Evolutionary conservation across 1,284 basidiomycete species (phyloP), one percentile per base, ranked within the genome.

Genomic region (Rhodotorula sp.): DNA sequence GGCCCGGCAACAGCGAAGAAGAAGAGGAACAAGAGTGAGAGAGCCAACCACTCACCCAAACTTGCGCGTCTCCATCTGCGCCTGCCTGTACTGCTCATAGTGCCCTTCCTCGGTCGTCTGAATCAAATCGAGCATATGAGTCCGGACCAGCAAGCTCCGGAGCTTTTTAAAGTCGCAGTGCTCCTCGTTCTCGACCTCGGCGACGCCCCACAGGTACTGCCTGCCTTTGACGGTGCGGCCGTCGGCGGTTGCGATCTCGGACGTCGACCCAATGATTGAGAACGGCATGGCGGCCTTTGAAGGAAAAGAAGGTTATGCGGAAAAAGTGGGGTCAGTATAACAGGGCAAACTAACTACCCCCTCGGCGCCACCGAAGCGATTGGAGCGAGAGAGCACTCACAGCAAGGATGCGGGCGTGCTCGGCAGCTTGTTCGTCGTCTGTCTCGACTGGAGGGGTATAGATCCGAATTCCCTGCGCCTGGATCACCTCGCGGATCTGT

Each of bases 111-210:
- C 95, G 49, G 93, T 96, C 7, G 93, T 95, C 62, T 89, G 89
- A 82, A 97, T 95, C 62, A 99, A 86, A 82, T 99, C 96, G 67
- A 98, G 85, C 96, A 99, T 99, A 86, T 98, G 93, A 10, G 95
- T 97, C 77, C 96, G 89, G 82, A 99, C 96, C 54, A 99, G 86
- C 54, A 99, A 85, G 42, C 93, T 93, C 73, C 96, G 91, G 66
- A 99, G 86, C 84, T 98, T 98, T 83, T 92, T 93, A 86, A 99
- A 99, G 83, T 99, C 96, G 81, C 96, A 99, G 84, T 99, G 95
- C 80, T 91, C 89, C 84, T 98, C 95, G 80, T 99, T 98, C 84
- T 99, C 95, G 69, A 99, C 94, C 84, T 99, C 95, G 33, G 95
- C 95, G 44, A 98, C 93, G 84, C 96, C 96, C 96, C 96, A 99